phyloP scores from a whole-genome alignment of 1,284 basidiomycete species.

The Cryptococcus sp. region DNA sequence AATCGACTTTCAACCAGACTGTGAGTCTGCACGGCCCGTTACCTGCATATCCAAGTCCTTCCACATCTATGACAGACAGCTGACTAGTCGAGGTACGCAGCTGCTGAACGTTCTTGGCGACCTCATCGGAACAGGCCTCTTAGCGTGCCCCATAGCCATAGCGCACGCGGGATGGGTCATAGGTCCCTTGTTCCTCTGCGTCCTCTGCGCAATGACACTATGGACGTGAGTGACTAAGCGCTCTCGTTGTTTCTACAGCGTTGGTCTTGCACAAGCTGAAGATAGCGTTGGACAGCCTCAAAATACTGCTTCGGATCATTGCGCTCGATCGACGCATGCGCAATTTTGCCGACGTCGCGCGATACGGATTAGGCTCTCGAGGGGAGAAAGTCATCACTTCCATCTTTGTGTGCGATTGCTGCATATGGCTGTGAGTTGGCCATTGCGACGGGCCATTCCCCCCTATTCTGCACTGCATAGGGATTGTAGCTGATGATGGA shows the following conservation, averaged over 20 bases:
- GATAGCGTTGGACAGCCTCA: conserved; percentile 29
- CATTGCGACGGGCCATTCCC: conserved; percentile 14
- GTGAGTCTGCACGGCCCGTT: conserved; percentile 59
- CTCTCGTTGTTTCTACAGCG: not conserved
- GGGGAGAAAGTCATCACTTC: conserved; percentile 68
- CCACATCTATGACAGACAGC: not conserved
- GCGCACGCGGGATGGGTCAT: conserved; percentile 82
- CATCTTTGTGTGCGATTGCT: conserved; percentile 82
- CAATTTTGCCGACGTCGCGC: conserved; percentile 48
- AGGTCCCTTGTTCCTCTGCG: conserved; percentile 69
- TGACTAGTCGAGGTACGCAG: conserved; percentile 50
- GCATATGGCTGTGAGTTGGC: conserved; percentile 58
- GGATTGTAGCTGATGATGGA: too few relatives aligned
- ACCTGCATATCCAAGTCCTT: not conserved
- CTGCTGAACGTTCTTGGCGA: conserved; percentile 84
- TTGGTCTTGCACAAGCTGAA: not conserved
- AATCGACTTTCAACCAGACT: conserved; percentile 75
- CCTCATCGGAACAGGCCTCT: conserved; percentile 81
- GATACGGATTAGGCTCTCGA: conserved; percentile 59
- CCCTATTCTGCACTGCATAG: conserved; percentile 1
- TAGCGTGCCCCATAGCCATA: conserved; percentile 83
- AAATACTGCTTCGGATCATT: conserved; percentile 48
- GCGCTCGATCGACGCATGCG: conserved; percentile 45
- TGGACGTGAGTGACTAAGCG: conserved; percentile 68
- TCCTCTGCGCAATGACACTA: conserved; percentile 75